Evolutionary conservation across 352 stramenopile genomes (phyloP), one percentile per base, ranked within the genome.

Genomic region (Peronospora farinosa): DNA sequence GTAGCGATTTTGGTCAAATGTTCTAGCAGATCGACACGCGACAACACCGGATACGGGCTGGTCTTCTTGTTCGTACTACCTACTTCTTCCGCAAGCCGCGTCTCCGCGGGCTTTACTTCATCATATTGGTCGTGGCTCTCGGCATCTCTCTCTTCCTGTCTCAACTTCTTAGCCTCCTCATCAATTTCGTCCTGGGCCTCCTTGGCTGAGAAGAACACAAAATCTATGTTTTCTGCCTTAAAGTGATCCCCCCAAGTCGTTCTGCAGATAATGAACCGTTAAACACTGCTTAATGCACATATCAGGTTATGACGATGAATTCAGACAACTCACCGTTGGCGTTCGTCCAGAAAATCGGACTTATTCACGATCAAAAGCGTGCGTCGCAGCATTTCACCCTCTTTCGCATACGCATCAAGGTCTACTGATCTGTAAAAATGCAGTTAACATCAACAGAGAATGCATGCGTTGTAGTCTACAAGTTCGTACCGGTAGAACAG

Each of bases 341-440:
- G 55, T 31, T 88, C 75, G 11, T 92, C 87, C 10, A 99, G 74
- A 57, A 98, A 99, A 67, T 99, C 97, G 30, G 95, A 96, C 77
- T 99, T 99, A 78, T 99, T 99, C 9, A 99, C 79, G 17, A 99
- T 61, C 15, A 99, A 64, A 19, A 99, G 61, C 40, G 95, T 96
- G 4, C 86, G 84, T 55, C 97, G 97, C 17, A 57, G 54, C 4
- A 67, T 78, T 21, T 89, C 73, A 12, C 97, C 72, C 63, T 99
- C 96, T 41, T 93, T 84, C 2, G 92, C 93, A 66, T 99, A 99
- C 15, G 66, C 72, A 40, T 97, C 83, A 13, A 99, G 63, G 65
- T 99, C 97, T 15, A 86, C 85, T 2, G 92, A 98, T 17, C 96
- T 87, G 41, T 46, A 50, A 46, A 27, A 62, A 19, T 36, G 0